phyloP scores from a whole-genome alignment of 2,329 filamentous ascomycete species.

The Lasiodiplodia theobromae region DNA sequence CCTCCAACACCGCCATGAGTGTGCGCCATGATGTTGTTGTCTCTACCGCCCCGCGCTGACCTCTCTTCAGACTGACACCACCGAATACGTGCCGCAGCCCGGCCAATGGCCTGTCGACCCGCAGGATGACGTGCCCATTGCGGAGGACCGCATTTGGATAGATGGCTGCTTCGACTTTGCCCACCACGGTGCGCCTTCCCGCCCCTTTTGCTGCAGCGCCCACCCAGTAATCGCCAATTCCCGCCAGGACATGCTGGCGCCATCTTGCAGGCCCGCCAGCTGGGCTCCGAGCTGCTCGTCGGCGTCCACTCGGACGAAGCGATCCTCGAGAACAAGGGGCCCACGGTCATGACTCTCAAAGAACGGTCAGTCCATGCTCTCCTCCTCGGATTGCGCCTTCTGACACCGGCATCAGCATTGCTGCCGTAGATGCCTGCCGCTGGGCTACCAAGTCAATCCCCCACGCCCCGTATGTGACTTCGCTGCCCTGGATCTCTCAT shows the following conservation, averaged over 20 bases:
- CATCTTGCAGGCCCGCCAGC: constrained; percentile 92
- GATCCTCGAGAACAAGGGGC: constrained; percentile 96
- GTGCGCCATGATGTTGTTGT: constrained; percentile 30
- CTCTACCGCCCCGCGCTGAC: constrained; percentile 13
- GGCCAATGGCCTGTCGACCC: constrained; percentile 71
- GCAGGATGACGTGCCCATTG: constrained; percentile 64
- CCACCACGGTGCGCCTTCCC: constrained; percentile 74
- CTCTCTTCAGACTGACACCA: constrained; percentile 29
- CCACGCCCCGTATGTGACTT: constrained; percentile 92
- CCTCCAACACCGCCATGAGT: constrained; percentile 25
- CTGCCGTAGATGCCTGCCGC: constrained; percentile 91
- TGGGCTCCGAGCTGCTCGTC: constrained; percentile 87
- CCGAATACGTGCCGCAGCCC: constrained; percentile 56
- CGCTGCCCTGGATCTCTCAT: constrained; percentile 90
- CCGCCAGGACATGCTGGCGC: constrained; percentile 86
- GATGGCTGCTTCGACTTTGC: constrained; percentile 99
- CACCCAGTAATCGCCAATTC: constrained; percentile 32
- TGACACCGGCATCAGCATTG: constrained; percentile 63
- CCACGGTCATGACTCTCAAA: constrained; percentile 92
- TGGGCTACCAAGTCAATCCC: constrained; percentile 89
- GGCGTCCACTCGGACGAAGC: constrained; percentile 96
- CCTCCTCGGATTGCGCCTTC: constrained; percentile 31
- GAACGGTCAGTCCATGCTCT: constrained; percentile 69
- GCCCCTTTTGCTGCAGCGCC: background rate
- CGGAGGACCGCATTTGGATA: constrained; percentile 86